phyloP scores from a whole-genome alignment of 768 basidiomycete genomes.

The Pisolithus tinctorius region DNA sequence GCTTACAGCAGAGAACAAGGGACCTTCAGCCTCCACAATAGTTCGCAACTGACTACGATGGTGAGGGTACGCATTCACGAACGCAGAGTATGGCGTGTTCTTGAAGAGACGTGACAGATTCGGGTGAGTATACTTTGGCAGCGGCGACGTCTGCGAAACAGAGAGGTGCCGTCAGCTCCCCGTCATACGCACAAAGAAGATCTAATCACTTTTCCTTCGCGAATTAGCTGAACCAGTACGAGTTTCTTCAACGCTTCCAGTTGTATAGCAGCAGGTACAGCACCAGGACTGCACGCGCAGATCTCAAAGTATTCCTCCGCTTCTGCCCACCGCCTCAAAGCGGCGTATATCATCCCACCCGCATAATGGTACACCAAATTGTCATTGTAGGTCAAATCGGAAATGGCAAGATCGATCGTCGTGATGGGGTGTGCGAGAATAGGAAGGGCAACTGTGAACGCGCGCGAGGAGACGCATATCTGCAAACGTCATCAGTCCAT shows the following conservation, averaged over 20 bases:
- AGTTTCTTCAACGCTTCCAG: slow-evolving; percentile 86
- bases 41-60: slow-evolving; percentile 37
- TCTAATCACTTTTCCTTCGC: slow-evolving; percentile 56
- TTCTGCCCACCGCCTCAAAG: slow-evolving; percentile 57
- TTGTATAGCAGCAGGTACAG: slow-evolving; percentile 60
- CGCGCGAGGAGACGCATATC: slow-evolving; percentile 50
- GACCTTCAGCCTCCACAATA: slow-evolving; percentile 49
- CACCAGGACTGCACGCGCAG: slow-evolving; percentile 58
- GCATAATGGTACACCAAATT: slow-evolving; percentile 81
- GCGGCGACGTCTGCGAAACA: slow-evolving; percentile 25
- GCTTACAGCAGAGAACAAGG: slow-evolving; percentile 47
- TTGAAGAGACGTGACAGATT: slow-evolving; percentile 57
- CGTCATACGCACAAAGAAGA: not conserved
- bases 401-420: slow-evolving; percentile 50
- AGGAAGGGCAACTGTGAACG: slow-evolving; percentile 52
- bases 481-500: slow-evolving; percentile 15
- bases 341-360: slow-evolving; percentile 62
- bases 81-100: slow-evolving; percentile 53
- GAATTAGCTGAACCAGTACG: slow-evolving; percentile 69
- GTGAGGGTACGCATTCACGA: slow-evolving; percentile 63
- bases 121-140: slow-evolving; percentile 72
- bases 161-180: not conserved
- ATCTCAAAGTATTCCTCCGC: slow-evolving; percentile 80
- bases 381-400: slow-evolving; percentile 70
- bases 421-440: slow-evolving; percentile 60